Conservation (phyloP, 2,329 filamentous ascomycete genomes). For the Penicillium oxalicum region DNA sequence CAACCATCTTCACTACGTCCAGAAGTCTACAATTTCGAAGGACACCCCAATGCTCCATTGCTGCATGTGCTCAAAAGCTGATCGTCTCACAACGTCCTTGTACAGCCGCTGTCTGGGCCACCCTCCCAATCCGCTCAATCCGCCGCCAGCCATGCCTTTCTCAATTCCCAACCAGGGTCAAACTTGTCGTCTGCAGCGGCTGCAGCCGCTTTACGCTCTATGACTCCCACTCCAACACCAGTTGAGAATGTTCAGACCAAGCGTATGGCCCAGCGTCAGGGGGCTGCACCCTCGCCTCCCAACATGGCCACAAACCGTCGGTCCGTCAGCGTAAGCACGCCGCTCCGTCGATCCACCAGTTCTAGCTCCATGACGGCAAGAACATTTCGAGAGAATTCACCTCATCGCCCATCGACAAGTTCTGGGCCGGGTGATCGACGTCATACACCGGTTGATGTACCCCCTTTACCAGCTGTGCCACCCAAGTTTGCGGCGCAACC, state of each 20-base stretch:
- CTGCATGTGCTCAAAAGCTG: no score
- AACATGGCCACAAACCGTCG: slow-evolving; percentile 43
- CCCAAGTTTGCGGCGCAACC: slow-evolving; percentile 37
- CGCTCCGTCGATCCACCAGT: slow-evolving; percentile 61
- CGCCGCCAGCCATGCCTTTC: slow-evolving; percentile 75
- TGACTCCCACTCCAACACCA: slow-evolving; percentile 69
- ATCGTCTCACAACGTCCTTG: slow-evolving; percentile 1
- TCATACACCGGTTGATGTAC: slow-evolving; percentile 41
- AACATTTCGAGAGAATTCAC: slow-evolving; percentile 76
- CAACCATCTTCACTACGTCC: not conserved
- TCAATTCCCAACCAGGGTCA: slow-evolving; percentile 59
- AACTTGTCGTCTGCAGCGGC: slow-evolving; percentile 77
- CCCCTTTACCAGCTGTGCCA: slow-evolving; percentile 72
- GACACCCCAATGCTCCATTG: no score
- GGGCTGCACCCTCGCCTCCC: slow-evolving; percentile 63
- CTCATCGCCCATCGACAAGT: slow-evolving; percentile 39
- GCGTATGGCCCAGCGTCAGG: slow-evolving; percentile 67
- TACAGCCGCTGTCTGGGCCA: slow-evolving; percentile 57
- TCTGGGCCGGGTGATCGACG: slow-evolving; percentile 37
- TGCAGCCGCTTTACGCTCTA: slow-evolving; percentile 73
- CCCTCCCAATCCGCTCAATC: slow-evolving; percentile 69
- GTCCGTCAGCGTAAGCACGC: slow-evolving; percentile 34
- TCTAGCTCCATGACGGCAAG: slow-evolving; percentile 80
- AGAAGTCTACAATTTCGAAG: not conserved
- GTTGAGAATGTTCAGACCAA: slow-evolving; percentile 83